Evolutionary conservation across 305 asterid species (phyloP), one percentile per base, ranked within the genome.

Genomic region (Plantago coronopus): DNA sequence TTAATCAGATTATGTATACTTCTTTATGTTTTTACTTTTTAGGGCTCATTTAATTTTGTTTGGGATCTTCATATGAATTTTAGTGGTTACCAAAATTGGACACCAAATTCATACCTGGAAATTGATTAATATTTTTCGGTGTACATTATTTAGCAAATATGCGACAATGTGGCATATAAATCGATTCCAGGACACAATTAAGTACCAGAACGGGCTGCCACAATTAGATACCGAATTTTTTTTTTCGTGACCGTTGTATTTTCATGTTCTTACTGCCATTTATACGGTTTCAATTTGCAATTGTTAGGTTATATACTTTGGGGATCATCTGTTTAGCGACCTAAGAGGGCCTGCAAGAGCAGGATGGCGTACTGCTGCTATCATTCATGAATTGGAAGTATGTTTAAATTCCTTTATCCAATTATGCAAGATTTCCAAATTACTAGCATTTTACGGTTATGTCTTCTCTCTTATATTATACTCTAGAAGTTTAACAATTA

Each of bases 291-390:
- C 53, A 51, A 48, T 22, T 10, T 7, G 20, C 57, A 46, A 19
- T 20, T 45, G 40, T 50, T 67, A 91, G 99, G 99, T 93, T 80
- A 93, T 93, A 73, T 93, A 93, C 78, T 93, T 89, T 74, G 99
- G 99, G 65, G 99, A 93, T 65, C 99, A 93, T 78, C 80, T 93
- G 38, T 93, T 93, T 77, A 93, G 97, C 69, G 99, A 93, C 78
- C 88, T 89, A 51, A 80, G 97, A 72, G 99, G 97, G 63, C 99
- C 99, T 75, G 87, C 99, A 56, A 89, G 85, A 77, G 83, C 99
- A 11, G 99, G 99, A 57, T 93, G 99, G 99, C 91, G 84, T 57
- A 93, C 99, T 46, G 97, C 96, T 67, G 99, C 99, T 42, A 89
- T 93, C 68, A 72, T 93, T 79, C 97, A 87, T 50, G 98, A 93